Conservation (phyloP, 768 basidiomycete genomes). For the Kwoniella shandongensis region DNA sequence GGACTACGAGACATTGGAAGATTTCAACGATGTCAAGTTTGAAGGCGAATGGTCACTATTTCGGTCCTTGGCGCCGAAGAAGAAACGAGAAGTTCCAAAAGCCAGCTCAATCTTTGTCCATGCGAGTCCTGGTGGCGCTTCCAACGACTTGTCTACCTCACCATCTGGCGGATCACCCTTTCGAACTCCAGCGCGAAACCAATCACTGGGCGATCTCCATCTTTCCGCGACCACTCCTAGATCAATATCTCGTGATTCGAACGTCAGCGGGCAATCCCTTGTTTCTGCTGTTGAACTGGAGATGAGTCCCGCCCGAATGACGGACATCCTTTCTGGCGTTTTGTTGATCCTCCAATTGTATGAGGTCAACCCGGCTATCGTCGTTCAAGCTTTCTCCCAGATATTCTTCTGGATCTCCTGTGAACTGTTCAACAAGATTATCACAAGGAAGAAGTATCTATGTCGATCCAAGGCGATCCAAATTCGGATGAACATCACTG, state of each 20-base stretch:
- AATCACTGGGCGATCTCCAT: conserved; percentile 31
- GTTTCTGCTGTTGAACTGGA: background rate
- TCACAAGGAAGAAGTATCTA: conserved; percentile 79
- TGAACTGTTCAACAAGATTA: conserved; percentile 57
- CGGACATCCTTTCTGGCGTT: conserved; percentile 77
- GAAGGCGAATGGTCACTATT: conserved; percentile 83
- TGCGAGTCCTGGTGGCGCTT: conserved; percentile 8
- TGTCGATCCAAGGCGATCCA: conserved; percentile 87
- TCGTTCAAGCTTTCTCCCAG: conserved; percentile 91
- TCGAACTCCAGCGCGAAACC: conserved; percentile 25
- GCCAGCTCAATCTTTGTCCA: conserved; percentile 19
- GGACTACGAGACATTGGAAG: conserved; percentile 73
- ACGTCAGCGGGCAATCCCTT: conserved; percentile 5
- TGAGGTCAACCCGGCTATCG: conserved; percentile 80
- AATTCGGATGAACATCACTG: conserved; percentile 79
- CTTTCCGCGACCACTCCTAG: conserved; percentile 6
- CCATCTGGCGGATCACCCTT: conserved; percentile 32
- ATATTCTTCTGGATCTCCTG: conserved; percentile 98
- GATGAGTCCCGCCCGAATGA: conserved; percentile 57
- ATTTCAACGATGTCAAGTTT: conserved; percentile 78
- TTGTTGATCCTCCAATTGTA: conserved; percentile 80
- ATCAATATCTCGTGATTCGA: conserved; percentile 18
- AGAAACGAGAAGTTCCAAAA: conserved; percentile 42
- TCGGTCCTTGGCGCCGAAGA: conserved; percentile 53
- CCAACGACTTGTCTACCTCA: conserved; percentile 8